phyloP scores from a whole-genome alignment of 2,329 filamentous ascomycete species.

The Diaporthe australafricana region DNA sequence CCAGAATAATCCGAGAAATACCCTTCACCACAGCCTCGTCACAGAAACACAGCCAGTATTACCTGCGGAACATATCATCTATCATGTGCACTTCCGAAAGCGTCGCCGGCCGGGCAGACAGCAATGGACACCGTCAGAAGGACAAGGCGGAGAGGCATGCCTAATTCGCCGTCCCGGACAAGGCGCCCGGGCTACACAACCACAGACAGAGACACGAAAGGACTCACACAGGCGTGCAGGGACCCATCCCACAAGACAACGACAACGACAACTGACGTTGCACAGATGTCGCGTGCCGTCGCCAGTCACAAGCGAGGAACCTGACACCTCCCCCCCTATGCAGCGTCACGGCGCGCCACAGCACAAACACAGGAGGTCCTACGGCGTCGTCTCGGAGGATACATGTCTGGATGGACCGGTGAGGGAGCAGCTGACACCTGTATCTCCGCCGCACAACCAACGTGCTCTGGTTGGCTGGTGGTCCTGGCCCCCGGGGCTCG shows the following conservation, averaged over 20 bases:
- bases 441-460: neutral
- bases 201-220: constrained; percentile 24
- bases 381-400: neutral
- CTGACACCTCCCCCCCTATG: neutral
- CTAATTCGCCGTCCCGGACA: neutral
- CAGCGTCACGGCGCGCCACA: neutral
- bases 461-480: neutral
- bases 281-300: constrained; percentile 25
- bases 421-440: neutral
- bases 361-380: neutral
- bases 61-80: neutral
- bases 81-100: neutral
- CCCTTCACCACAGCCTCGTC: neutral
- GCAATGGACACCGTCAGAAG: neutral
- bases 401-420: neutral
- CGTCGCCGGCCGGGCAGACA: neutral
- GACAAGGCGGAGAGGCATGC: neutral
- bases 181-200: constrained; percentile 30
- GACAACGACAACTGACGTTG: neutral
- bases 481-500: neutral
- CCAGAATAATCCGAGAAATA: constrained; percentile 19
- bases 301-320: neutral
- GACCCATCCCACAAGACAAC: no score
- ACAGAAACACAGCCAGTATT: neutral
- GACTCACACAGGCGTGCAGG: neutral